Evolutionary conservation across 306 rosid species (phyloP).

Genomic region (Cotoneaster glaucophyllus): DNA sequence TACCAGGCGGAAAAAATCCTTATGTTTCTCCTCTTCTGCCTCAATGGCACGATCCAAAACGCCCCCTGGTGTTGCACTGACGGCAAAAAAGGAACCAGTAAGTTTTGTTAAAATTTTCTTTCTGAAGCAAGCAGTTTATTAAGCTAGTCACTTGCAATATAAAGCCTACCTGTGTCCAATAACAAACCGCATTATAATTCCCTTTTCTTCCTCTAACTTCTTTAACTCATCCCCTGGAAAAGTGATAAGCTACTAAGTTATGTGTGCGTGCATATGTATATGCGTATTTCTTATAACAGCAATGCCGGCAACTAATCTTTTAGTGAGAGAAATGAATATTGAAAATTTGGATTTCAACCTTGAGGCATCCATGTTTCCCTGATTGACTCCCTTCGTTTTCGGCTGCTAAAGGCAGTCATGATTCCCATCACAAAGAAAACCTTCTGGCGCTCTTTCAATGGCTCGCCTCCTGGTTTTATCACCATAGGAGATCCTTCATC

Average conservation of each 20-base stretch:
- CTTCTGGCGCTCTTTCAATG: constrained; percentile 36
- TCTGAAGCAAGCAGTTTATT: constrained; percentile 1
- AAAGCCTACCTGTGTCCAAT: constrained; percentile 48
- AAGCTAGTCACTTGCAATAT: background rate
- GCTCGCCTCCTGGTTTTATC: constrained; percentile 17
- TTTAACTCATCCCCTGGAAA: constrained; percentile 32
- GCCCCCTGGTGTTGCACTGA: constrained; percentile 48
- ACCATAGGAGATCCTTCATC: constrained; percentile 36
- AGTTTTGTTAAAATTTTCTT: background rate
- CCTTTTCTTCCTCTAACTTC: constrained; percentile 50
- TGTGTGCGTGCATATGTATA: background rate
- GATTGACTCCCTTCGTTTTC: constrained; percentile 57
- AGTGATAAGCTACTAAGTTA: background rate
- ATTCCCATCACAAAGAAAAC: constrained; percentile 64
- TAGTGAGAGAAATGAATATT: background rate
- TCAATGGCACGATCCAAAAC: constrained; percentile 54
- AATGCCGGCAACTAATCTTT: background rate
- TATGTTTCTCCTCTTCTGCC: constrained; percentile 43
- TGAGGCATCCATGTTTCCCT: constrained; percentile 63
- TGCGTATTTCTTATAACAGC: background rate
- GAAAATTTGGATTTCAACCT: constrained; percentile 19
- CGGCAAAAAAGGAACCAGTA: background rate
- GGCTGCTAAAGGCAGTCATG: constrained; percentile 54
- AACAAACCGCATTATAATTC: constrained; percentile 51
- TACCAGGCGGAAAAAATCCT: constrained; percentile 54